phyloP scores from a whole-genome alignment of 495 filamentous ascomycete genomes.

The Podospora fimiseda region DNA sequence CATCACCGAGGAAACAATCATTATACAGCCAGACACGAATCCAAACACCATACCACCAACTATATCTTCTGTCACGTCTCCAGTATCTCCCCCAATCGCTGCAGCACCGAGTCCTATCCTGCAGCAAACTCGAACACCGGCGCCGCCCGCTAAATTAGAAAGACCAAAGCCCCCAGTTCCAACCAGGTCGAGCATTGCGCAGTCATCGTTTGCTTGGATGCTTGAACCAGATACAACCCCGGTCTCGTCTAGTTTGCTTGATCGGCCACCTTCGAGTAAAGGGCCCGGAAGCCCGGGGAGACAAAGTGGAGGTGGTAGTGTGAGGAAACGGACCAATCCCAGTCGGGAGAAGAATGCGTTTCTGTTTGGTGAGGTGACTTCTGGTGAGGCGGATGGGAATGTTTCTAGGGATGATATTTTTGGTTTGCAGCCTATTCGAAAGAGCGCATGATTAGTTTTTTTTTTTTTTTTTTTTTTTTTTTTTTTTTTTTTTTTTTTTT shows the following conservation, averaged over 20 bases:
- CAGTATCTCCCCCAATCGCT: conserved; percentile 5
- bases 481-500: background rate
- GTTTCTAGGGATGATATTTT: conserved; percentile 39
- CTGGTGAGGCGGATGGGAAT: conserved; percentile 17
- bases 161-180: conserved; percentile 37
- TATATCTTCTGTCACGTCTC: background rate
- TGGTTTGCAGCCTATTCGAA: conserved; percentile 38
- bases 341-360: conserved; percentile 50
- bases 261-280: conserved; percentile 7
- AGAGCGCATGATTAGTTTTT: background rate
- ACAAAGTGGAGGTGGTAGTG: too few species aligned
- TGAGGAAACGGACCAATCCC: conserved; percentile 37
- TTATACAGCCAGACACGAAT: background rate
- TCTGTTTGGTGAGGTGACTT: conserved; percentile 47
- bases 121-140: conserved; percentile 6
- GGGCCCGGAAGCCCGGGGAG: conserved; percentile 13
- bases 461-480: background rate
- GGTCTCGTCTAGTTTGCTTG: conserved; percentile 9
- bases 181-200: conserved; percentile 62
- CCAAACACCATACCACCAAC: background rate
- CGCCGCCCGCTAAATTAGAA: conserved; percentile 8
- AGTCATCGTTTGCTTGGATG: conserved; percentile 96
- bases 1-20: conserved; percentile 12
- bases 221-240: conserved; percentile 52
- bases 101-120: background rate